Evolutionary conservation across 768 basidiomycete genomes (phyloP), one percentile per base, ranked within the genome.

Genomic region (Calocera viscosa): DNA sequence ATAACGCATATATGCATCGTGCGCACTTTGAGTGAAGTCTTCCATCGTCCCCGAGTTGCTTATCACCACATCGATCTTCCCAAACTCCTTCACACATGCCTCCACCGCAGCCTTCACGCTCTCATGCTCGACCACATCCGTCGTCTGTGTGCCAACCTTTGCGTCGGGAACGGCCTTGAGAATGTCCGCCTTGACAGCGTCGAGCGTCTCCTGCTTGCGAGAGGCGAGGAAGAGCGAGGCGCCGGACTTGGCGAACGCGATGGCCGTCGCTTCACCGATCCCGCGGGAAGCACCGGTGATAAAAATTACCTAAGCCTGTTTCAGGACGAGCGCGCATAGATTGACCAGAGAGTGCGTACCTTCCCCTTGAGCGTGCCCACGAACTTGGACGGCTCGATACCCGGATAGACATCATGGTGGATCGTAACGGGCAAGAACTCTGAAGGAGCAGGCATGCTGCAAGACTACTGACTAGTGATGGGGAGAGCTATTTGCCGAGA

Each of bases 201-300:
- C 63, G 17, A 64, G 64, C 17, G 64, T 64, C 22, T 47, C 49
- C 10, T 49, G 66, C 34, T 32, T 67, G 8, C 72, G 69, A 5
- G 66, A 67, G 19, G 67, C 68, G 22, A 72, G 69, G 49, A 70
- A 70, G 28, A 73, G 49, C 22, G 69, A 32, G n/a, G 68, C 71
- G 17, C 69, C 43, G 32, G 66, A 47, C 26, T 66, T 66, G n/a
- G 65, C 53, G 30, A 71, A 67, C 22, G 47, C 49, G 19, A 68
- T 66, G 64, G 72, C 71, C 47, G 71, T 66, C 16, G 38, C 68
- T 10, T 70, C 28, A 19, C 71, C 72, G 66, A 73, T 67, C 12
- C 72, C 72, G 33, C 69, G 70, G 40, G 63, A 67, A 24, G 70
- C 71, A 28, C 72, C 72, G 41, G 72, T 70, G 63, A 73, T 70